Conservation (phyloP, 1,284 basidiomycete genomes). For the Trichosporon ovoides region DNA sequence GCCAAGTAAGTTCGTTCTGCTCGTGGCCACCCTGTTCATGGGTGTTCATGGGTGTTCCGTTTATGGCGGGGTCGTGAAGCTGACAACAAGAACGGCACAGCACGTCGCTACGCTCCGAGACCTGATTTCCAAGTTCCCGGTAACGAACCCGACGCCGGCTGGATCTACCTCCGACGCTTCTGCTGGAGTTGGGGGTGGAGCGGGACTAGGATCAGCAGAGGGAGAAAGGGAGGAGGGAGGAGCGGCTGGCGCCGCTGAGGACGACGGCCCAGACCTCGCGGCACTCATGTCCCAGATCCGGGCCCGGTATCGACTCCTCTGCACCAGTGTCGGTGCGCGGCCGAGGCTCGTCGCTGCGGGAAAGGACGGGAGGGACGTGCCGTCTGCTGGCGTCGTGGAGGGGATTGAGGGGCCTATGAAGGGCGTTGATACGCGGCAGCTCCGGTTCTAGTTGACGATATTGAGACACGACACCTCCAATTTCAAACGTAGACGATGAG, state of each 20-base stretch:
- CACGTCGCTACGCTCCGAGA: slow-evolving; percentile 66
- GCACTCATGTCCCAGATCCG: slow-evolving; percentile 76
- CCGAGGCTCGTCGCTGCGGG: slow-evolving; percentile 51
- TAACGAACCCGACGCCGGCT: slow-evolving; percentile 58
- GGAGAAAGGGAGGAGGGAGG: too few species aligned
- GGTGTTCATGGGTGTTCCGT: too few species aligned
- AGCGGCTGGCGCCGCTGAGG: background rate
- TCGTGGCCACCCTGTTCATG: too few species aligned
- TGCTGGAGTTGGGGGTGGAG: too few species aligned
- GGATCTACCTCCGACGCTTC: too few species aligned
- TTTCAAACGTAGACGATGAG: too few species aligned
- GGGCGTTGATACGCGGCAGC: slow-evolving; percentile 44
- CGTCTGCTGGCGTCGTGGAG: slow-evolving; percentile 24
- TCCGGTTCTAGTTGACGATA: slow-evolving; percentile 29
- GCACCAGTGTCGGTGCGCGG: slow-evolving; percentile 71
- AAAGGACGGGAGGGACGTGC: slow-evolving; percentile 11
- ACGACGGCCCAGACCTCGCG: slow-evolving; percentile 52
- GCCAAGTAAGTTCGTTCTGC: slow-evolving; percentile 29
- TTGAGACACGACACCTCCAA: too few species aligned
- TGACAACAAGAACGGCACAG: slow-evolving; percentile 49
- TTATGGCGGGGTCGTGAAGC: background rate
- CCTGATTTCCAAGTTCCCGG: slow-evolving; percentile 70
- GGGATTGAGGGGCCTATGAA: slow-evolving; percentile 47
- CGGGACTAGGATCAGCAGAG: too few species aligned
- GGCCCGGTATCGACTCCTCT: slow-evolving; percentile 79